Conservation (phyloP, 805 yeast species). For the Osmozyma mogii region DNA sequence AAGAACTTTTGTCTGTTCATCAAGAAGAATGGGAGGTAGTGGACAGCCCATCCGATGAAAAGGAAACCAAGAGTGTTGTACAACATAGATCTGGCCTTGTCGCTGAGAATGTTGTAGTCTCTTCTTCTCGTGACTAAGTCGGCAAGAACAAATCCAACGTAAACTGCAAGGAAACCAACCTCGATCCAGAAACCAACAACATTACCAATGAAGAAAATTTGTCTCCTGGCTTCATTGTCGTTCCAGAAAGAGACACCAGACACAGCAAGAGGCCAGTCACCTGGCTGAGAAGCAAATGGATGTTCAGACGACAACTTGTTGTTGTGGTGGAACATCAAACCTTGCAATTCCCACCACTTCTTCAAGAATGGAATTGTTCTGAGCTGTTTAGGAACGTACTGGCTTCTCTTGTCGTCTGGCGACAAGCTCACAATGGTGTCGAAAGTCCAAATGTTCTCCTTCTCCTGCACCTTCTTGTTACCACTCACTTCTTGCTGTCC, state of each 20-base stretch:
- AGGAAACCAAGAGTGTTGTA: constrained; percentile 79
- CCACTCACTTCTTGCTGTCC: constrained; percentile 92
- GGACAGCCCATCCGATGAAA: constrained; percentile 80
- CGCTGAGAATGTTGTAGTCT: constrained; percentile 47
- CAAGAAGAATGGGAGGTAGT: constrained; percentile 83
- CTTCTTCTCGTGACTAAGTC: constrained; percentile 79
- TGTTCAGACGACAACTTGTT: constrained; percentile 81
- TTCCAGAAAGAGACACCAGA: constrained; percentile 98
- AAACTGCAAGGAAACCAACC: constrained; percentile 54
- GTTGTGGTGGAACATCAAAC: constrained; percentile 85
- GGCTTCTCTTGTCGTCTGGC: constrained; percentile 48
- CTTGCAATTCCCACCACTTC: constrained; percentile 88
- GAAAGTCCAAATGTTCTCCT: constrained; percentile 66
- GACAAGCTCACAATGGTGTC: constrained; percentile 58
- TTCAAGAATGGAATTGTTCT: constrained; percentile 62
- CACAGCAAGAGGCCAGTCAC: constrained; percentile 81
- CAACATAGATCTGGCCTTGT: constrained; percentile 59
- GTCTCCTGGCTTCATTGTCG: constrained; percentile 51
- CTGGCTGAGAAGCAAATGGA: constrained; percentile 92
- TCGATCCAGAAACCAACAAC: constrained; percentile 87
- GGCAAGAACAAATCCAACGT: constrained; percentile 54
- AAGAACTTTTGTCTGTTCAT: constrained; percentile 91
- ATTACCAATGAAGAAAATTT: constrained; percentile 88
- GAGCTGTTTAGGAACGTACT: constrained; percentile 57
- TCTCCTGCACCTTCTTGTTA: constrained; percentile 67